These are phyloP conservation scores for Nannochloris sp. DNA, from an alignment of 139 green algal species.

Conservation along the genomic window DNA sequence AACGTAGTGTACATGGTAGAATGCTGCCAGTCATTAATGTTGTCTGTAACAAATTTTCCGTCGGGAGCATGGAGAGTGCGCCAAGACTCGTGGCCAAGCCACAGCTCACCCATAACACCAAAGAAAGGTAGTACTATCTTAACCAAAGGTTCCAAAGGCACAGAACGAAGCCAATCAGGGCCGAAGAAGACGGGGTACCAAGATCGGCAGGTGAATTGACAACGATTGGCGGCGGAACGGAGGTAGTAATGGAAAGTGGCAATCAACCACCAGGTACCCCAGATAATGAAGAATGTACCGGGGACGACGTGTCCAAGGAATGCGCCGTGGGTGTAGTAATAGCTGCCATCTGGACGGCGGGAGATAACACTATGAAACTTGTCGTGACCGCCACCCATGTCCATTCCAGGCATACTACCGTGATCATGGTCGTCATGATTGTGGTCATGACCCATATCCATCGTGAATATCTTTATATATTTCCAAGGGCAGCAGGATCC, in stretches of 20 bases:
- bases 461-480: neutral
- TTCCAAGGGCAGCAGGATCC: neutral
- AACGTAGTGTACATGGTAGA: conserved; percentile 42
- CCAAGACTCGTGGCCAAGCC: conserved; percentile 38
- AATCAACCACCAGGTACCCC: conserved; percentile 46
- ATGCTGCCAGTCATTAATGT: conserved; percentile 57
- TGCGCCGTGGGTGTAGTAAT: conserved; percentile 33
- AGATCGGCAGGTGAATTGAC: conserved; percentile 20
- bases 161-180: neutral
- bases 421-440: neutral
- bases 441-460: neutral
- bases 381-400: neutral
- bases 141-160: conserved; percentile 41
- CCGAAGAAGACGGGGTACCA: conserved; percentile 28
- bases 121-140: conserved; percentile 47
- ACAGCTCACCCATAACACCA: conserved; percentile 52
- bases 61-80: conserved; percentile 29
- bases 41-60: conserved; percentile 34
- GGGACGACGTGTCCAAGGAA: conserved; percentile 43
- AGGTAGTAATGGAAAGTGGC: conserved; percentile 21
- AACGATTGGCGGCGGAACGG: neutral
- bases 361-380: neutral
- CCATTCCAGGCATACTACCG: too few species aligned
- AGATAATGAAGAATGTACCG: conserved; percentile 38
- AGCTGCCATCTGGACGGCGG: conserved; percentile 6